Base-by-base conservation (phyloP, 2,329 filamentous ascomycete genomes). In the Dactylonectria estremocensis region DNA sequence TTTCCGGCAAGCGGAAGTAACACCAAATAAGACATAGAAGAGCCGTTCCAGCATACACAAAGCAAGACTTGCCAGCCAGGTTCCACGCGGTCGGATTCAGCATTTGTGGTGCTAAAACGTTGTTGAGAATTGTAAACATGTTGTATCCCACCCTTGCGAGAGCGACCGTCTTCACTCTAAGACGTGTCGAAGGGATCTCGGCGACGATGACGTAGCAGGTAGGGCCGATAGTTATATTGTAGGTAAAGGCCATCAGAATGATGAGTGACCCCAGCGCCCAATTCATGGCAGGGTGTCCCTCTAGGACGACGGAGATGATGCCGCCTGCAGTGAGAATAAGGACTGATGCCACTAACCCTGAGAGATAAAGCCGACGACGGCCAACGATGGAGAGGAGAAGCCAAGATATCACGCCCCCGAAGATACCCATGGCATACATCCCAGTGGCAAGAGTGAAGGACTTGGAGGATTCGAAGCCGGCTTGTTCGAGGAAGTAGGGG, bases 131-230 rank as follows among this genome's bases (percentile, higher is more conserved):
- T 40, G 53, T 37, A 22, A 58, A 45, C 7, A 65, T 33, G 37
- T 71, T 69, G 33, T 69, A 69, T 5, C 46, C 45, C 10, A 64
- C 91, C 60, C 93, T 90, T 4, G 92, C 93, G 0, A 95, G 87
- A 0, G 94, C 93, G 13, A 95, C 91, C 0, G 93, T 95, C 83
- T 96, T 96, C 84, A 95, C 93, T 75, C 93, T 91, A 20, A 96
- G 86, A 4, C 93, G 87, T 9, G 92, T 88, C 0, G 93, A 93
- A 0, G 92, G 93, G 10, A 96, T 83, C 77, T 96, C 93, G 1
- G 92, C 88, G 7, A 95, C 93, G 22, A 95, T 86, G 0, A 92
- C 94, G 81, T 95, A 95, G 80, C 91, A 93, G 7, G 95, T 93
- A 0, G 93, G 95, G 24, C 93, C 93, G 58, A 96, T 93, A 0